These are phyloP conservation scores for Blastobotrys persicus DNA, from an alignment of 1,139 yeast species.

Conservation along the genomic window DNA sequence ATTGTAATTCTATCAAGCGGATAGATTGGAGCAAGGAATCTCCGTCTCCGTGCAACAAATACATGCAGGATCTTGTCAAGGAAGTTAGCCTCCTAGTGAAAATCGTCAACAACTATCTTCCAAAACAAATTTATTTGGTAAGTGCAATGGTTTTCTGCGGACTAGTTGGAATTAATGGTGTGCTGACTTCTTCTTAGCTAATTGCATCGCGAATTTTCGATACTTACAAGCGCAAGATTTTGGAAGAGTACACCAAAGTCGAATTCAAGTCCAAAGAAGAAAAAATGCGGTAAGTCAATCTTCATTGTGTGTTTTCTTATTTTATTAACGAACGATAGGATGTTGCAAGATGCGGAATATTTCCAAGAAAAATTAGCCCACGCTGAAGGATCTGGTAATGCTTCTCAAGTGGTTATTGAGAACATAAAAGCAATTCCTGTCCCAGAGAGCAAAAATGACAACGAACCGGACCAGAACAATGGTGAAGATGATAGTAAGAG, in stretches of 20 bases:
- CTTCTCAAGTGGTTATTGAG: conserved; percentile 67
- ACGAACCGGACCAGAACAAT: conserved; percentile 8
- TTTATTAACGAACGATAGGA: conserved; percentile 24
- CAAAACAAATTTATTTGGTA: conserved; percentile 47
- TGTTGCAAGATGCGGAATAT: conserved; percentile 62
- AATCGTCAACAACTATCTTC: conserved; percentile 58
- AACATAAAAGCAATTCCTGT: conserved; percentile 52
- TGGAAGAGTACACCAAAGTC: conserved; percentile 54
- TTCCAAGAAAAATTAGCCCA: conserved; percentile 60
- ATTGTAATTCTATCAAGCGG: conserved; percentile 46
- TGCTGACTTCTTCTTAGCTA: conserved; percentile 18
- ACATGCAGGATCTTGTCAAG: conserved; percentile 65
- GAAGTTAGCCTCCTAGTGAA: conserved; percentile 64
- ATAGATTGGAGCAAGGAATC: conserved; percentile 51
- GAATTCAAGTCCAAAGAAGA: conserved; percentile 41
- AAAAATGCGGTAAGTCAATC: conserved; percentile 22
- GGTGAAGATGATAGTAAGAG: conserved; percentile 7
- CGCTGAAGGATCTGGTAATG: conserved; percentile 60
- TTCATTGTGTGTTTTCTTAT: not conserved
- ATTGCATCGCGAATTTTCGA: conserved; percentile 45
- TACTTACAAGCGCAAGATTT: conserved; percentile 55
- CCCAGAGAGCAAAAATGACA: conserved; percentile 25
- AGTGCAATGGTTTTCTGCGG: too few species aligned
- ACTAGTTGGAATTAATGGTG: not conserved
- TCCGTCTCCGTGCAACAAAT: conserved; percentile 50